A percentile compares a stretch with the other conserved stretches of the same genome.
phyloP scores from a whole-genome alignment of 345 rosid species.

The Kandelia obovata region DNA sequence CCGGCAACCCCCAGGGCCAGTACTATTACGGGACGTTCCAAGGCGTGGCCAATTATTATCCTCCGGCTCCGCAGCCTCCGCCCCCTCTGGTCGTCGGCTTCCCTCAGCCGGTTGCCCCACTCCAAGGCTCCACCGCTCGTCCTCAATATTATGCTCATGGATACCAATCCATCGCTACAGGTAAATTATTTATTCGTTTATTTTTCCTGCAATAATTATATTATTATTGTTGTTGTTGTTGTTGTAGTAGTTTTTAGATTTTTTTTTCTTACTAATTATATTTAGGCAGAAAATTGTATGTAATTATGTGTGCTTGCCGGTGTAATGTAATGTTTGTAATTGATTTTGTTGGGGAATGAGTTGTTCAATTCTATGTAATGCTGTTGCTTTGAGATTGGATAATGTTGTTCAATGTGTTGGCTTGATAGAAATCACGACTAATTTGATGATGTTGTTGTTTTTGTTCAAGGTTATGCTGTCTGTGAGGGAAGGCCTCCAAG shows the following conservation, averaged over 20 bases:
- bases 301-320: too few species aligned
- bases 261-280: too few species aligned
- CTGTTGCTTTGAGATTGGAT: not conserved
- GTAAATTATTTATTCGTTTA: not conserved
- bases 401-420: not conserved
- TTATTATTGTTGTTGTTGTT: not conserved
- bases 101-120: conserved; percentile 38
- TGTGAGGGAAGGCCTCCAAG: conserved; percentile 46
- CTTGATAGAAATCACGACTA: not conserved
- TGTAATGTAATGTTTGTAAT: too few species aligned
- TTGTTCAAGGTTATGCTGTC: conserved; percentile 53
- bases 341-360: not conserved
- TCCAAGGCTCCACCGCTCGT: conserved; percentile 12
- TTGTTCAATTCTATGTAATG: not conserved
- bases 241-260: too few species aligned
- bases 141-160: conserved; percentile 35
- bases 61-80: conserved; percentile 43
- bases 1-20: conserved; percentile 30
- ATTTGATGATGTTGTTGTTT: conserved; percentile 6
- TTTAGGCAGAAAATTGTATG: too few species aligned
- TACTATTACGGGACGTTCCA: conserved; percentile 80
- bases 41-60: conserved; percentile 72
- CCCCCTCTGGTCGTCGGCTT: conserved; percentile 35
- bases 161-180: conserved; percentile 39
- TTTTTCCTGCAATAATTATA: not conserved